phyloP scores from a whole-genome alignment of 208 protist genomes.

The Trypanosomatidae sp. region DNA sequence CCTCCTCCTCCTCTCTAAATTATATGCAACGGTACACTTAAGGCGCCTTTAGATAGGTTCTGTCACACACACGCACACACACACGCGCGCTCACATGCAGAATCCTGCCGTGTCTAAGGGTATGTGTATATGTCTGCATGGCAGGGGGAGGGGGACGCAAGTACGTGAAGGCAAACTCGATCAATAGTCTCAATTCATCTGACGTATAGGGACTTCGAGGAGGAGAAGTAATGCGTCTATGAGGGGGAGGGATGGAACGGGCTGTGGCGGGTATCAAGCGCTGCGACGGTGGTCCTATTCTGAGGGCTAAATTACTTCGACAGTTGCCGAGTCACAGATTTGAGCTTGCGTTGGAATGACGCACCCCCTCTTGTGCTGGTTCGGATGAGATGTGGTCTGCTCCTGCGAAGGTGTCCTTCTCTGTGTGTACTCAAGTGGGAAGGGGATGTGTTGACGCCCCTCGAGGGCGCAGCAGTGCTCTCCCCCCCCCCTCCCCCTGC shows the following conservation, averaged over 20 bases:
- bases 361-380: not conserved
- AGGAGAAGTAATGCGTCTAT: not conserved
- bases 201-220: slow-evolving; percentile 1
- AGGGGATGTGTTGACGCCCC: not conserved
- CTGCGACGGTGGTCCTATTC: not conserved
- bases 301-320: not conserved
- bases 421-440: not conserved
- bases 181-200: slow-evolving; percentile 34
- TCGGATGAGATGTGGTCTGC: not conserved
- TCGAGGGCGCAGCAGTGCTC: not conserved
- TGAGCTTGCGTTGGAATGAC: not conserved
- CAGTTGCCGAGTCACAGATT: not conserved
- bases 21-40: slow-evolving; percentile 28
- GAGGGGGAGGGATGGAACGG: not conserved
- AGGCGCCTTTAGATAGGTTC: slow-evolving; percentile 27
- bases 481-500: not conserved
- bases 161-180: slow-evolving; percentile 22
- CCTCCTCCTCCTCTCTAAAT: not conserved
- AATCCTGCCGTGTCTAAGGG: not conserved
- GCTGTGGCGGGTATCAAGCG: not conserved
- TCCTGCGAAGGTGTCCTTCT: not conserved
- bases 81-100: not conserved
- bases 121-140: not conserved
- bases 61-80: slow-evolving; percentile 1
- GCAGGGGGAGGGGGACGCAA: not conserved